Percentiles rank a stretch among this genome's conserved stretches.
Evolutionary conservation across 1,139 yeast species (phyloP).

Genomic region (Candida pseudocylindracea): DNA sequence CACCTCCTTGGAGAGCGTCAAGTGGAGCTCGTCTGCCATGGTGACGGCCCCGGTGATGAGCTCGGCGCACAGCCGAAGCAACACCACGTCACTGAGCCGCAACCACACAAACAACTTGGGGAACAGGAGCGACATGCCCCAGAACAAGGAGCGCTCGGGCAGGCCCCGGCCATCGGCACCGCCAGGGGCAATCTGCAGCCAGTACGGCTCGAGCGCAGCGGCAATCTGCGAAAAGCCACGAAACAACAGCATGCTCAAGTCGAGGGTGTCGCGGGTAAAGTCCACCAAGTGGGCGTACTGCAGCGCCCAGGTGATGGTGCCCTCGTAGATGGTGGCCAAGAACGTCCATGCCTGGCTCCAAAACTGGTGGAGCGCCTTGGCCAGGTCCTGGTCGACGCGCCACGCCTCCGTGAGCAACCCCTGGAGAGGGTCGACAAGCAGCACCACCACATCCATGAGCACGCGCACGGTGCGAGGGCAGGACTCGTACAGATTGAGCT

Average conservation of each 20-base stretch:
- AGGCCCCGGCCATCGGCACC: slow-evolving; percentile 1
- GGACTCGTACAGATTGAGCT: slow-evolving; percentile 39
- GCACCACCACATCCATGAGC: slow-evolving; percentile 47
- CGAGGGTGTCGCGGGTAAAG: slow-evolving; percentile 73
- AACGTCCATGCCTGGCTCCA: slow-evolving; percentile 63
- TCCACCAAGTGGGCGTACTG: slow-evolving; percentile 40
- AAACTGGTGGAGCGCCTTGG: slow-evolving; percentile 10
- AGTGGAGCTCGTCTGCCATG: slow-evolving; percentile 29
- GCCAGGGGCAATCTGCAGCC: slow-evolving; percentile 1
- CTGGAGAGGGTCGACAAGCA: slow-evolving; percentile 41
- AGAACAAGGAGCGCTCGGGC: slow-evolving; percentile 8
- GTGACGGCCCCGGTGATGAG: slow-evolving; percentile 47
- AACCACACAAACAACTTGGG: slow-evolving; percentile 55
- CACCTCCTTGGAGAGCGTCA: slow-evolving; percentile 23
- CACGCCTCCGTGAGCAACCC: slow-evolving; percentile 15
- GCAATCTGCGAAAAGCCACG: slow-evolving; percentile 37
- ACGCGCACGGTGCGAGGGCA: slow-evolving; percentile 58
- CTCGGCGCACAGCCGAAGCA: slow-evolving; percentile 53
- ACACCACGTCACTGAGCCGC: slow-evolving; percentile 54
- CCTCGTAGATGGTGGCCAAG: slow-evolving; percentile 40
- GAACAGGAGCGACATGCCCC: slow-evolving; percentile 24
- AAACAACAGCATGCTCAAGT: slow-evolving; percentile 45
- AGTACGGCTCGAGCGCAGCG: slow-evolving; percentile 8
- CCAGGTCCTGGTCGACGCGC: not conserved
- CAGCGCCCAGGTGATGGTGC: slow-evolving; percentile 57